Evolutionary conservation across 2,329 filamentous ascomycete species (phyloP).

Genomic region (Fusarium temperatum): DNA sequence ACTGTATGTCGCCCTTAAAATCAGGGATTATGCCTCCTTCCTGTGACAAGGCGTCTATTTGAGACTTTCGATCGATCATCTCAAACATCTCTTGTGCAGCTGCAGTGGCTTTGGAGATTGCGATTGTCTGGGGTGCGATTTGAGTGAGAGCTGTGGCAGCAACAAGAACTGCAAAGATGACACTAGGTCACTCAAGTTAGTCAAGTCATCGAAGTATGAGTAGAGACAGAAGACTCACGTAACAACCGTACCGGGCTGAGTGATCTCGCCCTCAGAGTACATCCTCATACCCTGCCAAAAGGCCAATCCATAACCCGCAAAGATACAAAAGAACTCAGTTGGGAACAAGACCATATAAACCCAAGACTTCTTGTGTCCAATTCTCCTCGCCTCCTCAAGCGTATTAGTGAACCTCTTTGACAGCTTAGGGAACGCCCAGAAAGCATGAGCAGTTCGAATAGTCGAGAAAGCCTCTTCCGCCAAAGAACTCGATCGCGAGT

Average conservation of each 20-base stretch:
- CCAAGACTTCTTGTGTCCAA: constrained; percentile 55
- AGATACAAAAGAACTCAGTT: constrained; percentile 58
- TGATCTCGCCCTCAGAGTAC: constrained; percentile 55
- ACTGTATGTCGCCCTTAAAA: constrained; percentile 56
- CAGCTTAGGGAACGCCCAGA: constrained; percentile 58
- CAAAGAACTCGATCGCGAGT: constrained; percentile 53
- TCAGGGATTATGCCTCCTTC: constrained; percentile 45
- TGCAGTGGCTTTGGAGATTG: constrained; percentile 56
- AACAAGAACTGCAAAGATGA: constrained; percentile 58
- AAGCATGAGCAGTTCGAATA: constrained; percentile 60
- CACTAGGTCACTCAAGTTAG: constrained; percentile 41
- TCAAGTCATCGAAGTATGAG: accelerated
- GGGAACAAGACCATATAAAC: constrained; percentile 56
- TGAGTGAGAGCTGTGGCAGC: constrained; percentile 56
- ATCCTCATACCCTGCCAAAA: constrained; percentile 63
- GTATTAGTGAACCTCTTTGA: constrained; percentile 53
- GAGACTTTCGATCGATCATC: constrained; percentile 56
- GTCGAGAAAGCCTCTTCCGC: constrained; percentile 61
- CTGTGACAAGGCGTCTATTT: constrained; percentile 54
- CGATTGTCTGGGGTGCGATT: constrained; percentile 57
- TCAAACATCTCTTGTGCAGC: constrained; percentile 58
- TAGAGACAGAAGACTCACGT: constrained; percentile 46
- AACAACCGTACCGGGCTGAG: constrained; percentile 56
- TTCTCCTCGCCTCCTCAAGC: constrained; percentile 50
- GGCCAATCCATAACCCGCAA: constrained; percentile 57